These are phyloP conservation scores for Choanephora cucurbitarum DNA, from an alignment of 371 early-diverging fungal genomes.

Conservation along the genomic window DNA sequence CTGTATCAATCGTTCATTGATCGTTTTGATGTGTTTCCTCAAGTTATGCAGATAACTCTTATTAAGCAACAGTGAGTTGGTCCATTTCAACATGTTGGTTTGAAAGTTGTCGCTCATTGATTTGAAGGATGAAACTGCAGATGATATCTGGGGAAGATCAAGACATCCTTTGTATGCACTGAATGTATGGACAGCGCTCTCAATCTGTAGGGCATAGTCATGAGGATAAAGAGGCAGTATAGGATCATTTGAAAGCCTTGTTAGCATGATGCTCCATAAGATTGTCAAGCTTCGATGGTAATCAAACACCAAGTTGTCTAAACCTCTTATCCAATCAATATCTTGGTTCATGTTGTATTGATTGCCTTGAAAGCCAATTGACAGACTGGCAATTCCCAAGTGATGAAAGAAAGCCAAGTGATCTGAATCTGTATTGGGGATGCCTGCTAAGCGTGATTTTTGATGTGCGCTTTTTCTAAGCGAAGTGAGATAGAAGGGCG, in stretches of 20 bases:
- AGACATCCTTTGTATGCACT: constrained; percentile 3
- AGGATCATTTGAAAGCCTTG: constrained; percentile 31
- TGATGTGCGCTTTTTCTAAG: neutral
- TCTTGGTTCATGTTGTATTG: constrained; percentile 36
- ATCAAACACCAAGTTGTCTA: constrained; percentile 58
- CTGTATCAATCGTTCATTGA: constrained; percentile 3
- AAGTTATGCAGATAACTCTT: constrained; percentile 6
- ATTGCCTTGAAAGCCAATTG: constrained; percentile 63
- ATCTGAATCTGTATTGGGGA: constrained; percentile 52
- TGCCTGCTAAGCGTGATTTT: constrained; percentile 33
- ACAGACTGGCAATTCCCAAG: constrained; percentile 57
- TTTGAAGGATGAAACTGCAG: constrained; percentile 1
- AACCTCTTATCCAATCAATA: constrained; percentile 52
- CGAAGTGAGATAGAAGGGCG: constrained; percentile 3
- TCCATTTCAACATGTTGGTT: no score
- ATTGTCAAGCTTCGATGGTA: constrained; percentile 58
- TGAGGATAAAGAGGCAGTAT: constrained; percentile 37
- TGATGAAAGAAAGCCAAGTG: constrained; percentile 57
- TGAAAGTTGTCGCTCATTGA: no score
- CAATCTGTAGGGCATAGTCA: constrained; percentile 31
- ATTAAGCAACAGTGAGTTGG: no score
- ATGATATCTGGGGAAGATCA: constrained; percentile 4
- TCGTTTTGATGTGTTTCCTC: constrained; percentile 17
- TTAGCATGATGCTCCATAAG: constrained; percentile 35
- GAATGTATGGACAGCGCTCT: neutral